Evolutionary conservation across 345 rosid genomes (phyloP), one percentile per base, ranked within the genome.

Genomic region (Euphorbia tirucalli): DNA sequence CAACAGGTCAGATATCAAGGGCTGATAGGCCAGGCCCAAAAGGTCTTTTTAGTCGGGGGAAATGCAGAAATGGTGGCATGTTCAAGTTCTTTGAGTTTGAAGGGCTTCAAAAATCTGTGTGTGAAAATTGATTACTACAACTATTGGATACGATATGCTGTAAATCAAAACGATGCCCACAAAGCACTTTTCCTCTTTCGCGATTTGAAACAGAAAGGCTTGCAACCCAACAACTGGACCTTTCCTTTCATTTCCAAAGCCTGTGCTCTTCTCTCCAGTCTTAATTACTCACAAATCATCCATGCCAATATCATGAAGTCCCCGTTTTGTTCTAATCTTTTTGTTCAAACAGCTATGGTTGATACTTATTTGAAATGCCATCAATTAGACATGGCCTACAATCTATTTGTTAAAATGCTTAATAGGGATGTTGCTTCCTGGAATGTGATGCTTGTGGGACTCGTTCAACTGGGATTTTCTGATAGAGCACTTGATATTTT

Each of bases 191-290:
- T 67, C 19, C 76, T 84, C 41, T 89, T 80, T 70, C 80, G 83
- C 72, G 81, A 82, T 66, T 74, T 87, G 88, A 84, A 85, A 75
- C 84, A 77, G 31, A 55, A 50, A 13, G 85, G 83, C 37, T 5
- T 76, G 11, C 72, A 82, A 48, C 89, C 95, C 2, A 80, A 83
- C 85, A 83, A 85, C 71, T 78, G 78, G 3, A 89, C 90, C 31
- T 89, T 86, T 52, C 89, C 90, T 25, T 81, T 87, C 71, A 25
- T 87, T 27, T 87, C 85, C 32, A 89, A 89, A 77, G 92, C 95
- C 3, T 87, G 87, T 56, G 92, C 87, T 66, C 81, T 66, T 71
- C 79, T 87, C 57, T 68, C 79, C 39, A 70, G 73, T 30, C 70
- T 68, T 41, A 39, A 27, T 0, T 56, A n/a, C 61, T 67, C 84